Conservation (phyloP, 225 moss, liverwort and hornwort species). For the Pseudoscleropodium purum region DNA sequence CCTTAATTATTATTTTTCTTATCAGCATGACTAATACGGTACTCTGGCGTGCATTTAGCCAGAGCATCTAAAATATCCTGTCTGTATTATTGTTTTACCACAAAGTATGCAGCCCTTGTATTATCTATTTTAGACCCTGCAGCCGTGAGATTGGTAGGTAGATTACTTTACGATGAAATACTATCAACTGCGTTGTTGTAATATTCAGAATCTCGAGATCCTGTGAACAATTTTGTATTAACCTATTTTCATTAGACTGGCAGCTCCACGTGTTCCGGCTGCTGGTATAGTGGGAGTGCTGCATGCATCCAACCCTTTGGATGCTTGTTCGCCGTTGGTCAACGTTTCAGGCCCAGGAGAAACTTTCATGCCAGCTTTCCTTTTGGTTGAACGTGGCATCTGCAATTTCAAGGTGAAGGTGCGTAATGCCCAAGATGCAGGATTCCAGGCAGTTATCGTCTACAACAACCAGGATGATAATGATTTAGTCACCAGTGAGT, state of each 20-base stretch:
- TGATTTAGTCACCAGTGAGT: constrained; percentile 77
- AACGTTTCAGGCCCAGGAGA: constrained; percentile 39
- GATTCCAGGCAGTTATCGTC: constrained; percentile 66
- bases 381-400: constrained; percentile 59
- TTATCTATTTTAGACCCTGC: background rate
- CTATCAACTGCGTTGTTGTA: background rate
- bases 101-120: background rate
- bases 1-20: background rate
- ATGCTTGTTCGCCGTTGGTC: constrained; percentile 50
- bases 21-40: background rate
- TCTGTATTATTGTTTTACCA: background rate
- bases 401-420: constrained; percentile 87
- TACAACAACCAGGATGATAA: constrained; percentile 63
- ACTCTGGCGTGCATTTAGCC: background rate
- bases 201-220: background rate
- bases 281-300: constrained; percentile 63
- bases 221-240: constrained; percentile 3
- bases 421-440: constrained; percentile 73
- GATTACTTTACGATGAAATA: background rate
- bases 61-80: background rate
- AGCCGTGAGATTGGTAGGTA: background rate
- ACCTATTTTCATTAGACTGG: constrained; percentile 24
- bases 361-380: constrained; percentile 45
- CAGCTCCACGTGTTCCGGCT: constrained; percentile 71
- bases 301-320: constrained; percentile 51